Evolutionary conservation across 1,139 yeast genomes (phyloP).

Genomic region (Zhuliangozyma blackwelliae): DNA sequence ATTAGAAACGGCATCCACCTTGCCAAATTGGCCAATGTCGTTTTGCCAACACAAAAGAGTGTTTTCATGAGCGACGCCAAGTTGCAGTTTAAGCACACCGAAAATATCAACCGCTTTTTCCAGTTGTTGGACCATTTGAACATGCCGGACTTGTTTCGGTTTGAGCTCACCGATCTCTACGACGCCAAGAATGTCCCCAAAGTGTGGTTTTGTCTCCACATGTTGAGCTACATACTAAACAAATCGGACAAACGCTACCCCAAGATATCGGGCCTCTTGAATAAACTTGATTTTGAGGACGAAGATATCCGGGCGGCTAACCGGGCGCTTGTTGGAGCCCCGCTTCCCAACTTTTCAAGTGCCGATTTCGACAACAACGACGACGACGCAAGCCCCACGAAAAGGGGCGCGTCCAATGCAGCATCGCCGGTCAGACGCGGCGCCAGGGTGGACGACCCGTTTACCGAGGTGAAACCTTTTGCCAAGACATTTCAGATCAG

Average conservation of each 20-base stretch:
- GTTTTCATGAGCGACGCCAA: slow-evolving; percentile 44
- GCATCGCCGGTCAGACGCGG: neutral
- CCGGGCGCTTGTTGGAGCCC: slow-evolving; percentile 56
- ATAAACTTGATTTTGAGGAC: slow-evolving; percentile 55
- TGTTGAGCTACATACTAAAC: slow-evolving; percentile 66
- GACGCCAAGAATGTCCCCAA: slow-evolving; percentile 92
- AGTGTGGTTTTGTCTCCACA: slow-evolving; percentile 91
- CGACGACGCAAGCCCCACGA: slow-evolving; percentile 11
- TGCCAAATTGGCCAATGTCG: slow-evolving; percentile 71
- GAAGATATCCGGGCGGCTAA: slow-evolving; percentile 70
- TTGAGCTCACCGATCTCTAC: slow-evolving; percentile 88
- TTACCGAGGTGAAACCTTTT: slow-evolving; percentile 6
- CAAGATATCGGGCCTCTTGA: slow-evolving; percentile 59
- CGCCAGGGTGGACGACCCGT: slow-evolving; percentile 11
- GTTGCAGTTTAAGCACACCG: slow-evolving; percentile 85
- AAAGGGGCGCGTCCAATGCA: neutral
- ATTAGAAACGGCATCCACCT: slow-evolving; percentile 80
- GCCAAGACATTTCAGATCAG: neutral
- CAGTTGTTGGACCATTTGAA: slow-evolving; percentile 63
- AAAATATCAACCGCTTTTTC: slow-evolving; percentile 84
- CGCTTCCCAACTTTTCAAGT: slow-evolving; percentile 60
- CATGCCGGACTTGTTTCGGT: slow-evolving; percentile 82
- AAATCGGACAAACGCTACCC: slow-evolving; percentile 56
- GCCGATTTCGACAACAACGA: slow-evolving; percentile 27
- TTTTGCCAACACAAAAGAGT: slow-evolving; percentile 61